Percentiles rank a stretch among this genome's conserved stretches.
Conservation (phyloP, 306 rosid species). For the Prunus davidiana region DNA sequence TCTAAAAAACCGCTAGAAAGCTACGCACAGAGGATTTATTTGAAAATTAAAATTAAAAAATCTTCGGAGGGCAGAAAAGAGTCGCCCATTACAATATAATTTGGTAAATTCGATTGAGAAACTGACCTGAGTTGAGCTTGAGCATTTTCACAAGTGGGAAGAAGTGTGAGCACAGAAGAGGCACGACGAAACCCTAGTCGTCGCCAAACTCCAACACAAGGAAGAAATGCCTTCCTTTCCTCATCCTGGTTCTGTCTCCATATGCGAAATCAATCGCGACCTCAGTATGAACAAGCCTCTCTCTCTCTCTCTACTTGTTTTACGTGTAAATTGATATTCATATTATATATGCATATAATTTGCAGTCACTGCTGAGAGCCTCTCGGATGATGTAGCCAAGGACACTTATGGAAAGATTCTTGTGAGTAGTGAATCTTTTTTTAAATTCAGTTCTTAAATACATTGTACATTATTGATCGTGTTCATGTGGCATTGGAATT, state of each 20-base stretch:
- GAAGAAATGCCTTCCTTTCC: conserved; percentile 75
- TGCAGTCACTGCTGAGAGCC: conserved; percentile 68
- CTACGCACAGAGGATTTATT: no score
- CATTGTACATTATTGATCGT: neutral
- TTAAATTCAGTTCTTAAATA: neutral
- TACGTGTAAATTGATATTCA: neutral
- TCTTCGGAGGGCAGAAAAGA: no score
- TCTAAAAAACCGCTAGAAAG: no score
- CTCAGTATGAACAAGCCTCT: conserved; percentile 41
- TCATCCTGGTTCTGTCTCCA: conserved; percentile 68
- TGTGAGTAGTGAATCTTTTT: conserved; percentile 25
- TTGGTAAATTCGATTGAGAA: no score
- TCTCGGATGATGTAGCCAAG: conserved; percentile 77
- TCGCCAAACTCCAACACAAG: neutral
- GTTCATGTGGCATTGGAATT: neutral
- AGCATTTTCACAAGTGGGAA: no score
- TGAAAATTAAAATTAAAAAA: no score
- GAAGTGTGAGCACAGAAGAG: no score
- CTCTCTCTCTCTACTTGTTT: neutral
- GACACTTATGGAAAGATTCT: conserved; percentile 76
- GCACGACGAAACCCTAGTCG: no score
- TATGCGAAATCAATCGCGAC: conserved; percentile 92
- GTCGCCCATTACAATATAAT: no score
- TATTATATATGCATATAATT: neutral
- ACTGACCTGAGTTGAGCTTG: no score